Evolutionary conservation across 345 rosid species (phyloP).

Genomic region (Eucalyptus fibrosa): DNA sequence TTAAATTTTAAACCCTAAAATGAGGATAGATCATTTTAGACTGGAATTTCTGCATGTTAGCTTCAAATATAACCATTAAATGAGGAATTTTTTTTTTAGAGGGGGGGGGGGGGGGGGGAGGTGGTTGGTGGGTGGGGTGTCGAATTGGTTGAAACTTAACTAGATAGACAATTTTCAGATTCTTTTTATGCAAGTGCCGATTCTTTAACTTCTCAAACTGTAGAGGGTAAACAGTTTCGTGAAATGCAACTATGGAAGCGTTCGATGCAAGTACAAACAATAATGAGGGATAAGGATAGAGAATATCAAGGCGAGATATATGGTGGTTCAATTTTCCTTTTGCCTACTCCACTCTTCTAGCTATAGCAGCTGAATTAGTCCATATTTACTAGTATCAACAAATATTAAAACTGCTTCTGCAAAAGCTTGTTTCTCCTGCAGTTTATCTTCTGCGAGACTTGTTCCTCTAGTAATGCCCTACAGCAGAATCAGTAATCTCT

Average conservation of each 20-base stretch:
- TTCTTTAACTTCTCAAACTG: neutral
- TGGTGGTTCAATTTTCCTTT: neutral
- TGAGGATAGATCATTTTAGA: neutral
- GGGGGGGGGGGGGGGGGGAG: fast-evolving
- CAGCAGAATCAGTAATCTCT: neutral
- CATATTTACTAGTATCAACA: neutral
- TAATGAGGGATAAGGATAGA: neutral
- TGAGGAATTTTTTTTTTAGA: neutral
- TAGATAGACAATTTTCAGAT: neutral
- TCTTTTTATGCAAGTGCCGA: neutral
- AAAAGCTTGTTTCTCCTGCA: neutral
- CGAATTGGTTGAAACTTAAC: neutral
- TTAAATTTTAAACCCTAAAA: neutral
- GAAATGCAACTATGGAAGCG: neutral
- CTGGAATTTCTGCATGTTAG: neutral
- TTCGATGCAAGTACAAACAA: neutral
- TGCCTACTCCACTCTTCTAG: neutral
- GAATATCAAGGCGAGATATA: neutral
- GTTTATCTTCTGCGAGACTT: neutral
- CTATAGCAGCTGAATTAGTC: neutral
- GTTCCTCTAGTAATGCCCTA: neutral
- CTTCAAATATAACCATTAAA: neutral
- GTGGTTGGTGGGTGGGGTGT: neutral
- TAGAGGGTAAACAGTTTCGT: neutral
- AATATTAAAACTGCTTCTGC: neutral